These are phyloP conservation scores for Aspergillus viridinutans DNA, from an alignment of 2,329 filamentous ascomycete genomes.

Conservation along the genomic window DNA sequence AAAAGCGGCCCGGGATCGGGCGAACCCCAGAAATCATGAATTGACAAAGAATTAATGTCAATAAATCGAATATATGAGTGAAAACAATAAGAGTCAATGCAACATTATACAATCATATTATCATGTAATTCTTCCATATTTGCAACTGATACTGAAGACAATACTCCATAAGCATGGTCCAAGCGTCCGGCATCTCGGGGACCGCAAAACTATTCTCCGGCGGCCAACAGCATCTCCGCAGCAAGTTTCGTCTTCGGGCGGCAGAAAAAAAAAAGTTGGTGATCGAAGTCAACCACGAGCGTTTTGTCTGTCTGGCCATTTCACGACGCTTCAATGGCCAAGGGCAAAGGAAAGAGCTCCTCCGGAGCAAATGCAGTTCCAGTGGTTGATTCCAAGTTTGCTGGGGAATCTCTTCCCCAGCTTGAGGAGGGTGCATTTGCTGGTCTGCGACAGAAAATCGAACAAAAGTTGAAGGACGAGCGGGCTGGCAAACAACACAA, in stretches of 20 bases:
- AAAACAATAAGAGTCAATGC: not conserved
- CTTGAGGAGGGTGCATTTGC: slow-evolving; percentile 38
- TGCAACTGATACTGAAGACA: not conserved
- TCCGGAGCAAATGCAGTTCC: slow-evolving; percentile 21
- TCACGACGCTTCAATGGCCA: slow-evolving; percentile 30
- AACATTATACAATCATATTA: not conserved
- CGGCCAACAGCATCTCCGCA: slow-evolving; percentile 14
- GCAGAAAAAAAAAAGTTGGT: slow-evolving; percentile 29
- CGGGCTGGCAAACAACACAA: slow-evolving; percentile 29
- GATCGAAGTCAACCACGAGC: slow-evolving; percentile 26
- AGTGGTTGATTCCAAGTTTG: slow-evolving; percentile 16
- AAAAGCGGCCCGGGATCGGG: slow-evolving; percentile 20
- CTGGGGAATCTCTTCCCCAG: slow-evolving; percentile 26
- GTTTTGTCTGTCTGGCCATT: slow-evolving; percentile 15
- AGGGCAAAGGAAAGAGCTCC: slow-evolving; percentile 35
- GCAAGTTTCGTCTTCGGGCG: slow-evolving; percentile 18
- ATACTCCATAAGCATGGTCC: not conserved
- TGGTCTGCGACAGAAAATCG: slow-evolving; percentile 39
- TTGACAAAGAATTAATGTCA: not conserved
- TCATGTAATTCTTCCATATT: not conserved
- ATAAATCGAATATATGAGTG: not conserved
- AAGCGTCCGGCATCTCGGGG: slow-evolving; percentile 5
- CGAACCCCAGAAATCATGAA: slow-evolving; percentile 27
- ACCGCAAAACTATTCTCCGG: slow-evolving; percentile 24
- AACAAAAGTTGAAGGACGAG: slow-evolving; percentile 36